phyloP scores from a whole-genome alignment of 805 yeast genomes.

The Barnettozyma sp. region DNA sequence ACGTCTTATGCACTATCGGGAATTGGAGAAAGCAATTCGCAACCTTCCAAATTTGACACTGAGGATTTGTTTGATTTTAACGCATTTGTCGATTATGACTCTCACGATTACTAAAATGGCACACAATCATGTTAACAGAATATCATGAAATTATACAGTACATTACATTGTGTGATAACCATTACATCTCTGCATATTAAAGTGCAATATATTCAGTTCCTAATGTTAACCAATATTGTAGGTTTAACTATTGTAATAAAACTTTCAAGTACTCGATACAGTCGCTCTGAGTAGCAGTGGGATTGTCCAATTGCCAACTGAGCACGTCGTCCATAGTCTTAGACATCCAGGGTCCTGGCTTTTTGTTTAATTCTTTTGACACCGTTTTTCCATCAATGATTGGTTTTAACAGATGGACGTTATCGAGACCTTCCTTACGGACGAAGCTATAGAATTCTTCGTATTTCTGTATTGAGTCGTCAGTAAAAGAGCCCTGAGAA shows the following conservation, averaged over 20 bases:
- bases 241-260: constrained; percentile 13
- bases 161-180: not conserved
- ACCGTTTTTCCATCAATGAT: constrained; percentile 72
- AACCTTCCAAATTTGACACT: constrained; percentile 8
- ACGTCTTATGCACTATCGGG: not conserved
- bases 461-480: constrained; percentile 11
- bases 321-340: constrained; percentile 47
- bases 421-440: constrained; percentile 11
- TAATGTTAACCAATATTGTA: too few relatives aligned
- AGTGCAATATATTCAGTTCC: not conserved
- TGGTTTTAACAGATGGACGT: constrained; percentile 49
- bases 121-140: not conserved
- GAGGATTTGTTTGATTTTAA: constrained; percentile 22
- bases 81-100: constrained; percentile 19
- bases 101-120: constrained; percentile 2
- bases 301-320: constrained; percentile 75
- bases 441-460: constrained; percentile 15
- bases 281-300: constrained; percentile 46
- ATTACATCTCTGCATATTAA: not conserved
- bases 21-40: not conserved
- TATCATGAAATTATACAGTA: constrained; percentile 1
- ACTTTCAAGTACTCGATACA: constrained; percentile 38
- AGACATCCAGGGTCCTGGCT: constrained; percentile 87
- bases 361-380: constrained; percentile 40
- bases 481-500: constrained; percentile 1